Conservation (phyloP, 345 rosid species). For the Kandelia obovata region DNA sequence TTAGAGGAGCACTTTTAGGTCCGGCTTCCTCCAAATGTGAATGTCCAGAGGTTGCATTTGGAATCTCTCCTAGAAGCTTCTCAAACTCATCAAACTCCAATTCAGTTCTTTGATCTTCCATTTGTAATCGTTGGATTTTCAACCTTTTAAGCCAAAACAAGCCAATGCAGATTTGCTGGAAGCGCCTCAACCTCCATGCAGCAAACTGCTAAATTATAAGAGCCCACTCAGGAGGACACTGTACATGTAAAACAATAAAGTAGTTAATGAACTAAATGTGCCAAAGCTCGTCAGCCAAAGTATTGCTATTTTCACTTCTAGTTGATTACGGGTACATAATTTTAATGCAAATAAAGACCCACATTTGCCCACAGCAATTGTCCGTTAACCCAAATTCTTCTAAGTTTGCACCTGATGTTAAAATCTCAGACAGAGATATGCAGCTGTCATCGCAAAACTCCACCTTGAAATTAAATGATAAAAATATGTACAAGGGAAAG, state of each 20-base stretch:
- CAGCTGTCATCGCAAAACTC: not conserved
- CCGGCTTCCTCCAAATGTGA: conserved; percentile 41
- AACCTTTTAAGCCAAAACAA: conserved; percentile 11
- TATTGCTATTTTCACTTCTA: not conserved
- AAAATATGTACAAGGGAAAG: not conserved
- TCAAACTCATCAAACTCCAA: conserved; percentile 68
- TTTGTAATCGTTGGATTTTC: conserved; percentile 23
- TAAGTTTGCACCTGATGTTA: not conserved
- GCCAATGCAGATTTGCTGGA: conserved; percentile 20
- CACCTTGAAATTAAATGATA: not conserved
- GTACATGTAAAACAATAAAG: not conserved
- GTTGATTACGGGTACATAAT: not conserved
- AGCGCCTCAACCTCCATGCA: conserved; percentile 15
- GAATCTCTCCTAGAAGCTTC: conserved; percentile 79
- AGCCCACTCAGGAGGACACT: not conserved
- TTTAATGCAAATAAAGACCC: conserved; percentile 1
- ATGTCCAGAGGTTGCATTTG: conserved; percentile 62
- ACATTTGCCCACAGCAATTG: not conserved
- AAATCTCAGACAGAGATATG: not conserved
- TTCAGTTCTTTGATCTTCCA: conserved; percentile 58
- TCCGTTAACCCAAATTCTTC: not conserved
- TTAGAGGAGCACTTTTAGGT: conserved; percentile 24
- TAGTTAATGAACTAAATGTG: not conserved
- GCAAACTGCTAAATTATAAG: conserved; percentile 9
- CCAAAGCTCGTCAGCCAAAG: not conserved